phyloP scores from a whole-genome alignment of 139 green algal genomes.

The Tetradesmus lagerheimii region DNA sequence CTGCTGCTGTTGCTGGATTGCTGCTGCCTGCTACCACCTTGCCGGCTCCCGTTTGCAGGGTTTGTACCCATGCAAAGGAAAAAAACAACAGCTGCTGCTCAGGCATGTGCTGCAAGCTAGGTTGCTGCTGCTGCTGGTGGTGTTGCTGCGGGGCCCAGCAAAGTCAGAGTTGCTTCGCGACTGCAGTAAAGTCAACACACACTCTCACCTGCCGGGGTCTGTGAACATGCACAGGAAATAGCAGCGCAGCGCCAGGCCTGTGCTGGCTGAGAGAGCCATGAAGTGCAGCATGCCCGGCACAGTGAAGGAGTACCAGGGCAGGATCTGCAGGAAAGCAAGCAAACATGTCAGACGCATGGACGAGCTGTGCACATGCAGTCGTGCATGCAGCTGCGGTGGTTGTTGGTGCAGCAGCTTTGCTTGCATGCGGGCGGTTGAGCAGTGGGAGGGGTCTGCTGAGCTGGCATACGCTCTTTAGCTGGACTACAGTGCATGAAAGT shows the following conservation, averaged over 20 bases:
- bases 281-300: slow-evolving; percentile 77
- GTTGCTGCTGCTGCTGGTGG: background rate
- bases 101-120: background rate
- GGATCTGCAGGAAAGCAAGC: slow-evolving; percentile 62
- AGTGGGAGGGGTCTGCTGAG: too few species aligned
- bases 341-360: background rate
- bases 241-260: slow-evolving; percentile 59
- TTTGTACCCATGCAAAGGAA: background rate
- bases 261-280: slow-evolving; percentile 58
- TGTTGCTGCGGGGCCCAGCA: too few species aligned
- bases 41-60: background rate
- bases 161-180: too few species aligned
- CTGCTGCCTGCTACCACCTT: background rate
- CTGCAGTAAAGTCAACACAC: too few species aligned
- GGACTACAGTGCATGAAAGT: background rate
- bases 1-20: background rate
- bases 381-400: too few species aligned
- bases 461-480: too few species aligned
- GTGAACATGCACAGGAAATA: slow-evolving; percentile 75
- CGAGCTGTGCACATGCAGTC: too few species aligned
- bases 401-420: too few species aligned
- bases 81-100: background rate
- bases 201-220: slow-evolving; percentile 75
- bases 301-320: slow-evolving; percentile 76
- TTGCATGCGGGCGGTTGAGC: too few species aligned